Evolutionary conservation across 306 rosid species (phyloP).

Genomic region (Malus asiatica): DNA sequence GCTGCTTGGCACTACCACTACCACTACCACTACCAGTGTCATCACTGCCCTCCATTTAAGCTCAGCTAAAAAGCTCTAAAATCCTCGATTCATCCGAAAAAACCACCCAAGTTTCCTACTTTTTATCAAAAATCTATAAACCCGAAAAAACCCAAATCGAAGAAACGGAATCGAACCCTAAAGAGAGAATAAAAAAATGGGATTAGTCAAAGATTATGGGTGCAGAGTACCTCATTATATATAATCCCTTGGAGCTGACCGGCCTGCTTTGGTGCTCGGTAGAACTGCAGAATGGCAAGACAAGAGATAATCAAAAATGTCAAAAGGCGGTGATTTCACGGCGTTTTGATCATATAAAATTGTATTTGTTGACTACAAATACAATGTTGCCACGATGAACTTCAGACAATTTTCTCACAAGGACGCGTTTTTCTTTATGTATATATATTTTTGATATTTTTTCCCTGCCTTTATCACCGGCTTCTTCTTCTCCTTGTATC

Average conservation of each 20-base stretch:
- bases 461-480: conserved; percentile 14
- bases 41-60: conserved; percentile 48
- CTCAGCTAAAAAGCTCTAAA: background rate
- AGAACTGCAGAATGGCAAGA: background rate
- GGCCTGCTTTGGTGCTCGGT: background rate
- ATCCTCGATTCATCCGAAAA: background rate
- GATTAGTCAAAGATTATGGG: background rate
- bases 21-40: conserved; percentile 23
- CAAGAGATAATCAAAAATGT: background rate
- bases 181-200: background rate
- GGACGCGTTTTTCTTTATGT: conserved; percentile 10
- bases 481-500: background rate
- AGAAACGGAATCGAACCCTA: background rate
- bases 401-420: conserved; percentile 1
- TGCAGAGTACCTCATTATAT: background rate
- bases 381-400: background rate
- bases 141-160: background rate
- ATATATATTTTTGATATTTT: no score
- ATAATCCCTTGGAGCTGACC: background rate
- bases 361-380: background rate
- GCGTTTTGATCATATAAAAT: background rate
- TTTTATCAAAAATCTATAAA: background rate
- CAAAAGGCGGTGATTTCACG: conserved; percentile 7
- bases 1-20: conserved; percentile 17
- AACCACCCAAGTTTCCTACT: background rate